Percentiles rank a stretch among this genome's conserved stretches.
phyloP scores from a whole-genome alignment of 2,329 filamentous ascomycete species.

The Ophiostoma himal-ulmi region DNA sequence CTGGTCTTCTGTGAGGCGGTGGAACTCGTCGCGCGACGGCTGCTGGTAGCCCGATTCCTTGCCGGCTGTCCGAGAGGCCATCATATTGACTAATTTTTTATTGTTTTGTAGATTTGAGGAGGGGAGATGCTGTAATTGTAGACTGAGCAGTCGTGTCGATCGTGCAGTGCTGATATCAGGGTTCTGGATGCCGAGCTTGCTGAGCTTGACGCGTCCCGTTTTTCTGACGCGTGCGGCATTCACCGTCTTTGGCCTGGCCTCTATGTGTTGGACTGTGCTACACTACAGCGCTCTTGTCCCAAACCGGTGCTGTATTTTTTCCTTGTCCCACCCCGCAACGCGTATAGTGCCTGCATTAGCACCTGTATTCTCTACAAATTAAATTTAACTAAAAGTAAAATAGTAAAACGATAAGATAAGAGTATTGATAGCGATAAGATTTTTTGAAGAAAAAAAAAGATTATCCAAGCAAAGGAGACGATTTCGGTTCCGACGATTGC shows the following conservation, averaged over 20 bases:
- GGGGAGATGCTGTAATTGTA: not conserved
- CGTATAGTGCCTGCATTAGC: conserved; percentile 27
- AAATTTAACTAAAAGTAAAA: not conserved
- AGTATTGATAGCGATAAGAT: conserved; percentile 9
- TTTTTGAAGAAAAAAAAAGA: conserved; percentile 6
- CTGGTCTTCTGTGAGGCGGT: conserved; percentile 72
- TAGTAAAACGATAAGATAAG: conserved; percentile 8
- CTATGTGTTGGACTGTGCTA: not conserved
- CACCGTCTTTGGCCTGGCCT: not conserved
- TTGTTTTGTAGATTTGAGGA: not conserved
- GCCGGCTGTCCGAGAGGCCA: conserved; percentile 26
- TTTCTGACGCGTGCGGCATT: conserved; percentile 13
- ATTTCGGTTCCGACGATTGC: not conserved
- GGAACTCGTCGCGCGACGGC: conserved; percentile 35
- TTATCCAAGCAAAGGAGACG: not conserved
- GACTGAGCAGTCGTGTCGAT: not conserved
- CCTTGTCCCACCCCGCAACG: conserved; percentile 15
- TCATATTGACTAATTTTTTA: conserved; percentile 23
- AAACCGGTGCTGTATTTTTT: not conserved
- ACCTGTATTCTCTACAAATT: not conserved
- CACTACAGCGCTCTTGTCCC: not conserved
- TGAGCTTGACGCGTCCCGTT: conserved; percentile 6
- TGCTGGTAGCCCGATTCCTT: conserved; percentile 30
- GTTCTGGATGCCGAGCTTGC: not conserved
- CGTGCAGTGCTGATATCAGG: not conserved